Evolutionary conservation across 2,329 filamentous ascomycete genomes (phyloP).

Genomic region (Trichoderma pleuroti): DNA sequence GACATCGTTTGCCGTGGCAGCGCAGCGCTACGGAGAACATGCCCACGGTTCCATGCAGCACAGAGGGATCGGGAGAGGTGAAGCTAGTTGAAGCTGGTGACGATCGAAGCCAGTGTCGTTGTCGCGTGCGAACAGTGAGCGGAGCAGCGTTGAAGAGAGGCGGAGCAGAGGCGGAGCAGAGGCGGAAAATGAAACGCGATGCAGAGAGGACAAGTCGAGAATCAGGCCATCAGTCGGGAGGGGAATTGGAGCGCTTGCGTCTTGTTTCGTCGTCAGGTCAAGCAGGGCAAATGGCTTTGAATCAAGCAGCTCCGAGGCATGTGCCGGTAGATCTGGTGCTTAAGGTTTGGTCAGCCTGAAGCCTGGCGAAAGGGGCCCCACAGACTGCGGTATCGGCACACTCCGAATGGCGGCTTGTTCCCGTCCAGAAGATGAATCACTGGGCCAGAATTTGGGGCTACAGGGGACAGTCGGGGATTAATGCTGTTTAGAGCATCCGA

Average conservation of each 20-base stretch:
- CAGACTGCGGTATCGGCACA: slow-evolving; percentile 20
- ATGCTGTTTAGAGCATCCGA: neutral
- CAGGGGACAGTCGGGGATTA: neutral
- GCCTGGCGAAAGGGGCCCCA: slow-evolving; percentile 13
- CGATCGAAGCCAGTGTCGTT: neutral
- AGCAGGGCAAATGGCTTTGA: neutral
- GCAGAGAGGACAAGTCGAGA: neutral
- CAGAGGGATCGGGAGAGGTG: neutral
- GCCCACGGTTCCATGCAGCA: slow-evolving; percentile 38
- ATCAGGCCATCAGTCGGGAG: neutral
- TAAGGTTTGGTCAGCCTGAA: slow-evolving; percentile 6
- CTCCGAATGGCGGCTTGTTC: slow-evolving; percentile 14
- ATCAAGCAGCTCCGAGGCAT: slow-evolving; percentile 12
- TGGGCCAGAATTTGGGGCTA: neutral
- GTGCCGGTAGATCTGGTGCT: slow-evolving; percentile 18
- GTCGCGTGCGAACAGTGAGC: neutral
- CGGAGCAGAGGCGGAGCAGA: neutral
- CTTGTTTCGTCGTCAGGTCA: neutral
- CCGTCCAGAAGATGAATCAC: neutral
- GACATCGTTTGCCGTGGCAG: slow-evolving; percentile 42
- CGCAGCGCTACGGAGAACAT: slow-evolving; percentile 48
- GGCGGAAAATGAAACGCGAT: neutral
- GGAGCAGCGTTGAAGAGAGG: neutral
- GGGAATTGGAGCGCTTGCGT: neutral
- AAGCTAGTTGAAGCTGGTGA: neutral